phyloP scores from a whole-genome alignment of 805 yeast species.

The Candida boleticola region DNA sequence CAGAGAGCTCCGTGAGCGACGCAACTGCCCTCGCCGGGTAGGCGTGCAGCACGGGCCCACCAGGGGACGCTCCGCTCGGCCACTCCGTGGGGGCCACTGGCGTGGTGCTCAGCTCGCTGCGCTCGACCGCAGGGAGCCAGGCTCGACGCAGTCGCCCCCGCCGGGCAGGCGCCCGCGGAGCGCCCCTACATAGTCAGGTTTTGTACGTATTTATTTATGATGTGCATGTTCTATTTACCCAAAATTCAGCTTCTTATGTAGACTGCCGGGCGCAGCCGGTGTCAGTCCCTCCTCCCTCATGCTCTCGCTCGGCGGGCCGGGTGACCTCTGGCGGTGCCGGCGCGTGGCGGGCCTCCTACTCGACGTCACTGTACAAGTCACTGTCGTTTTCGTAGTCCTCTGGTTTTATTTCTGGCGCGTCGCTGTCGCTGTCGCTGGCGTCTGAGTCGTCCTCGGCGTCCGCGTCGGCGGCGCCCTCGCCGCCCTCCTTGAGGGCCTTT shows the following conservation, averaged over 20 bases:
- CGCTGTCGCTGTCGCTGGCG: slow-evolving; percentile 18
- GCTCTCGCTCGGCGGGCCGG: too few species aligned
- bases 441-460: slow-evolving; percentile 25
- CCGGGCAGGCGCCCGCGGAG: not conserved
- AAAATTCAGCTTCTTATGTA: too few species aligned
- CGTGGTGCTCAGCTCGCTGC: not conserved
- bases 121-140: not conserved
- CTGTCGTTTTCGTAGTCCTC: slow-evolving; percentile 51
- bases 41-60: too few species aligned
- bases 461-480: slow-evolving; percentile 19
- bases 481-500: slow-evolving; percentile 47
- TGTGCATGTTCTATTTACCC: too few species aligned
- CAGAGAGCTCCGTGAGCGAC: too few species aligned
- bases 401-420: slow-evolving; percentile 37
- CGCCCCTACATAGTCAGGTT: too few species aligned
- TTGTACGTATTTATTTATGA: too few species aligned
- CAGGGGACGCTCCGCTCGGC: not conserved
- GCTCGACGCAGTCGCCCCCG: not conserved
- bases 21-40: too few species aligned
- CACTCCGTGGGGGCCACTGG: not conserved
- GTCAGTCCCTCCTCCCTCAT: too few species aligned
- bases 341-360: too few species aligned
- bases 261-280: too few species aligned
- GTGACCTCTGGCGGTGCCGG: too few species aligned
- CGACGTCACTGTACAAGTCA: slow-evolving; percentile 41